Evolutionary conservation across 2,329 filamentous ascomycete genomes (phyloP).

Genomic region (Pseudogymnoascus verrucosus): DNA sequence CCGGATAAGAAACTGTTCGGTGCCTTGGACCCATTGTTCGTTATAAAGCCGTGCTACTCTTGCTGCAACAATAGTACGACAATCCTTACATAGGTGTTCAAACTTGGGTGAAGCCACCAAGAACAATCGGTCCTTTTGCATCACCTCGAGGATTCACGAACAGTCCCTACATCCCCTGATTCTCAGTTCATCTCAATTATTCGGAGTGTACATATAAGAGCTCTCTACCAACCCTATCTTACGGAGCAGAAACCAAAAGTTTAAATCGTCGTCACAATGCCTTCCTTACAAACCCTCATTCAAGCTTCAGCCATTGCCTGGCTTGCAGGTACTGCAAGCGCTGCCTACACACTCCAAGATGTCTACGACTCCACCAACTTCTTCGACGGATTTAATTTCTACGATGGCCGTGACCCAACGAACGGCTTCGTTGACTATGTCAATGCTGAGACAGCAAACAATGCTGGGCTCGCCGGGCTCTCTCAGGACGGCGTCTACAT

Average conservation of each 20-base stretch:
- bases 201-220: neutral
- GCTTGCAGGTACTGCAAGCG: constrained; percentile 20
- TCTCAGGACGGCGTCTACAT: constrained; percentile 51
- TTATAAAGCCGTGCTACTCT: neutral
- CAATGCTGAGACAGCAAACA: constrained; percentile 47
- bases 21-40: neutral
- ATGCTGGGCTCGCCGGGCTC: constrained; percentile 38
- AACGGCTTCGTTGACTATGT: constrained; percentile 67
- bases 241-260: neutral
- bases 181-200: neutral
- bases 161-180: neutral
- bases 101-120: neutral
- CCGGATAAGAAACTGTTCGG: neutral
- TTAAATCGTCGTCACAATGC: neutral
- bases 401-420: constrained; percentile 57
- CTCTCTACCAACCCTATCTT: neutral
- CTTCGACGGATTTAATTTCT: constrained; percentile 47
- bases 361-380: constrained; percentile 38
- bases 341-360: constrained; percentile 34
- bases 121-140: constrained; percentile 3
- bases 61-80: neutral
- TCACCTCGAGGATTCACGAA: neutral
- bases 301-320: neutral
- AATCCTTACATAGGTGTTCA: neutral
- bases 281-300: neutral